Evolutionary conservation across 768 basidiomycete genomes (phyloP), one percentile per base, ranked within the genome.

Genomic region (Lactifluus volemus): DNA sequence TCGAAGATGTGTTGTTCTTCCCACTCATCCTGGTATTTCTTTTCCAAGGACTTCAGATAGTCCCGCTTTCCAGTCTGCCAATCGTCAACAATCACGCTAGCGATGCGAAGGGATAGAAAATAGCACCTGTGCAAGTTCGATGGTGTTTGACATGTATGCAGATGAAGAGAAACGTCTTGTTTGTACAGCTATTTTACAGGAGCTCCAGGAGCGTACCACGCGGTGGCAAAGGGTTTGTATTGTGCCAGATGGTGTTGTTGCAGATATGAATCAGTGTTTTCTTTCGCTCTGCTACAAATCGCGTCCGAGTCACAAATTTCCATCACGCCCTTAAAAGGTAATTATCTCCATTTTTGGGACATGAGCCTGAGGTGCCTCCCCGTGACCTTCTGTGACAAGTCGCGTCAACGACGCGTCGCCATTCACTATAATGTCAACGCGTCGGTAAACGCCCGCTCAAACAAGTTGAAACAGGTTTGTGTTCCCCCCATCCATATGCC

Each of bases 21-120:
- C 97, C 97, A 99, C 69, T 80, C 78, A 62, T 80, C 73, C 74
- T 98, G 96, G 67, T 92, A 92, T 72, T 84, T 81, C 68, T 84
- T 81, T 74, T 98, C 97, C 59, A 98, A 77, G 21, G 80, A 78
- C 70, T 82, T 87, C 55, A 99, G 75, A 68, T 86, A 77, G 76
- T 99, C 97, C 71, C 97, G 83, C 73, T 98, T 99, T 68, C 81
- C 90, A 15, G 96, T 98, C 92, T 98, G 73, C 21, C 63, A 50
- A 58, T 54, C 36, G 29, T 55, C 54, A 53, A 49, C 39, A 25
- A 50, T n/a, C 53, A 25, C n/a, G 45, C 49, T 49, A 29, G 17
- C 15, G 60, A 50, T 19, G 45, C 51, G 39, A 12, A 45, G 53
- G 48, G 19, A 60, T 39, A 19, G 39, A 15, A n/a, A 42, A 19